These are phyloP conservation scores for Dictyostelium purpureum DNA, from an alignment of 78 protist species.

Conservation along the genomic window DNA sequence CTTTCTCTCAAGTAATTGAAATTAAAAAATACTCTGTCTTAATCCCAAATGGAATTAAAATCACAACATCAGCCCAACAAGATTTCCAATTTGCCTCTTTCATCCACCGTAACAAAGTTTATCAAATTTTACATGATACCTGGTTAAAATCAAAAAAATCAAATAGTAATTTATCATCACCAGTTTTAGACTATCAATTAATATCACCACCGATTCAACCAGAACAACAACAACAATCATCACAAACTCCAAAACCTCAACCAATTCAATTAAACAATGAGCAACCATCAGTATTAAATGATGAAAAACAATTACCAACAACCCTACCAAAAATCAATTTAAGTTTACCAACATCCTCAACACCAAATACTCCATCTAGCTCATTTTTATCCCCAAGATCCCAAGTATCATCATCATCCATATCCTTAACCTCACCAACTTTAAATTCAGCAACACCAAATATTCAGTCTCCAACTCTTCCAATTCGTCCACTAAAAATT, in stretches of 20 bases:
- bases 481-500: slow-evolving; percentile 4
- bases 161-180: background rate
- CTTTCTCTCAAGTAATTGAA: background rate
- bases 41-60: slow-evolving; percentile 51
- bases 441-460: background rate
- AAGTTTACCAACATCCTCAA: background rate
- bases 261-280: background rate
- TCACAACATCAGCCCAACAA: slow-evolving; percentile 24
- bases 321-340: background rate
- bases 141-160: slow-evolving; percentile 11
- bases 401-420: no score
- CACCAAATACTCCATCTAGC: background rate
- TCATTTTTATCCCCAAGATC: no score
- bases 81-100: slow-evolving; percentile 66
- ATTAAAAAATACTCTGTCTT: slow-evolving; percentile 24
- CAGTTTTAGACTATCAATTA: background rate
- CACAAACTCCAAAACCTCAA: background rate
- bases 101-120: slow-evolving; percentile 22
- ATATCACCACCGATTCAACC: background rate
- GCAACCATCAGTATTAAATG: background rate
- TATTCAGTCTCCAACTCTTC: background rate
- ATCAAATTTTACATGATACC: background rate
- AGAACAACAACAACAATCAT: background rate
- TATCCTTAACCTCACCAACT: background rate
- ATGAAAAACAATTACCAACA: background rate